Evolutionary conservation across 2,329 filamentous ascomycete genomes (phyloP).

Genomic region (Aspergillus proliferans): DNA sequence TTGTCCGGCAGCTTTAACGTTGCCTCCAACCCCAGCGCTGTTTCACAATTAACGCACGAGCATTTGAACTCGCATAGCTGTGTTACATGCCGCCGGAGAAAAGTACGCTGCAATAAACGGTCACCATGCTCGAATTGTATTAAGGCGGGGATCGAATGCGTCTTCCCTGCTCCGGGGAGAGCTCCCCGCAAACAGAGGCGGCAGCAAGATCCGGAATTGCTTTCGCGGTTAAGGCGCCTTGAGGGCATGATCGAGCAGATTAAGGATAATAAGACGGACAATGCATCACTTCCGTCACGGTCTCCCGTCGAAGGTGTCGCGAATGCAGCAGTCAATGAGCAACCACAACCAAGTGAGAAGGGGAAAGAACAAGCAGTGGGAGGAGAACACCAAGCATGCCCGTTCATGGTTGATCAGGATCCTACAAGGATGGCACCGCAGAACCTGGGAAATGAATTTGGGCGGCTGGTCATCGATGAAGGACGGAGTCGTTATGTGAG

Average conservation of each 20-base stretch:
- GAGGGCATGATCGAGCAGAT: conserved; percentile 58
- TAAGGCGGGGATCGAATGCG: conserved; percentile 50
- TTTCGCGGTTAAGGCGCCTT: conserved; percentile 52
- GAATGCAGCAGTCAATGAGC: neutral
- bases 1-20: neutral
- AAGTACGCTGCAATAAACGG: conserved; percentile 45
- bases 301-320: conserved; percentile 7
- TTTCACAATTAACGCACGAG: conserved; percentile 12
- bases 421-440: conserved; percentile 14
- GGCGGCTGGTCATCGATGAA: conserved; percentile 54
- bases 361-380: neutral
- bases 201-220: conserved; percentile 52
- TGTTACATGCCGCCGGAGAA: conserved; percentile 42
- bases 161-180: conserved; percentile 57
- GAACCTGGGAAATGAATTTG: conserved; percentile 45
- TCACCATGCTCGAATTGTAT: conserved; percentile 44
- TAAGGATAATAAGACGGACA: conserved; percentile 40
- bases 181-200: conserved; percentile 56
- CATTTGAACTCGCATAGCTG: conserved; percentile 37
- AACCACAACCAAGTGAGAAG: neutral
- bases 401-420: conserved; percentile 12
- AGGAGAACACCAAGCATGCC: conserved; percentile 4
- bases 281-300: conserved; percentile 4
- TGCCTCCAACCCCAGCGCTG: conserved; percentile 1
- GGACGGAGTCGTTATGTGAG: conserved; percentile 57